Conservation (phyloP, 129 eudicot genomes). For the Logfia minima region DNA sequence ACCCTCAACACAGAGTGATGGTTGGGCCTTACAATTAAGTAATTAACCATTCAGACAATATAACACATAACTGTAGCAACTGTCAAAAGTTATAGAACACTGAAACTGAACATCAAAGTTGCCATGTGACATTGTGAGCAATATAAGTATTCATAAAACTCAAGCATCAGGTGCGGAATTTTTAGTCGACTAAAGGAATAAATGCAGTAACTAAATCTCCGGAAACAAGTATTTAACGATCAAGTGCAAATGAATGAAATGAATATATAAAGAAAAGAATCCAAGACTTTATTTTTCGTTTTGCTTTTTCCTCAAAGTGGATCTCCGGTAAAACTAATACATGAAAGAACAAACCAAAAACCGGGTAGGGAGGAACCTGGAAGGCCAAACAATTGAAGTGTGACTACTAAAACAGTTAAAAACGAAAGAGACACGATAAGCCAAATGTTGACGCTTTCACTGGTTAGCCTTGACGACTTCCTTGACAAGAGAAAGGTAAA, state of each 20-base stretch:
- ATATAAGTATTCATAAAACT: conserved; percentile 18
- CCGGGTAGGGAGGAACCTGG: conserved; percentile 20
- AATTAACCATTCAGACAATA: background rate
- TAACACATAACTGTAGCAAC: conserved; percentile 7
- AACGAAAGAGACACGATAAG: conserved; percentile 1
- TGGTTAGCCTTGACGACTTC: conserved; percentile 27
- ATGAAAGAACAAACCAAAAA: conserved; percentile 19
- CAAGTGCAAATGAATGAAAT: conserved; percentile 15
- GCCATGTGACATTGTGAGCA: conserved; percentile 26
- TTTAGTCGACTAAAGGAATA: conserved; percentile 5
- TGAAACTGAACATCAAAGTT: conserved; percentile 13
- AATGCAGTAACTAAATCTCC: conserved; percentile 9
- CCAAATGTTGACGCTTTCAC: conserved; percentile 22
- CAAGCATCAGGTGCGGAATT: conserved; percentile 3
- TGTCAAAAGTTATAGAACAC: conserved; percentile 15
- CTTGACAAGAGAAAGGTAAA: conserved; percentile 26
- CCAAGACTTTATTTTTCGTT: conserved; percentile 27
- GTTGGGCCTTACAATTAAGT: background rate
- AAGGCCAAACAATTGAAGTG: conserved; percentile 22
- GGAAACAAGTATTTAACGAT: conserved; percentile 5
- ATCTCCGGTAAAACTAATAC: conserved; percentile 31
- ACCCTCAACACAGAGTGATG: background rate
- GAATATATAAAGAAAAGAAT: conserved; percentile 24
- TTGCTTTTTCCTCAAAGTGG: conserved; percentile 19
- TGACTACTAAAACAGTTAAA: conserved; percentile 3